Evolutionary conservation across 345 rosid genomes (phyloP).

Genomic region (Sonneratia caseolaris): DNA sequence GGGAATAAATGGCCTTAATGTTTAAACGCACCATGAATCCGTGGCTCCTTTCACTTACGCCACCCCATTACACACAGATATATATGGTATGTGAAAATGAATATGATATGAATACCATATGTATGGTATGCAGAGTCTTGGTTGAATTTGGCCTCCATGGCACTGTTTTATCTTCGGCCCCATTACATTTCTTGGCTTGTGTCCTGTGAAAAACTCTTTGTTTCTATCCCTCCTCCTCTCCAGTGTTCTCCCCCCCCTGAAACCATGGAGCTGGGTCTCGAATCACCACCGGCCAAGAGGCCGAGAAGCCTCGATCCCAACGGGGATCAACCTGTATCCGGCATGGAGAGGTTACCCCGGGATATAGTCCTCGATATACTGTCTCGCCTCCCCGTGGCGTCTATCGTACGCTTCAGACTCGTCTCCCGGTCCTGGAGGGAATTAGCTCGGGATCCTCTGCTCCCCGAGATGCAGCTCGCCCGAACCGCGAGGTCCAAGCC

Average conservation of each 20-base stretch:
- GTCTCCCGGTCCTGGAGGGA: slow-evolving; percentile 33
- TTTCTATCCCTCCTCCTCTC: background rate
- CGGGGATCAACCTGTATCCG: slow-evolving; percentile 3
- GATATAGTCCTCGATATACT: slow-evolving; percentile 22
- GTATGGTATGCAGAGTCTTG: background rate
- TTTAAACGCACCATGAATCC: background rate
- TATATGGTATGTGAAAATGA: background rate
- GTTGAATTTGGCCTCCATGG: too few relatives aligned
- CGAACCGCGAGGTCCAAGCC: slow-evolving; percentile 16
- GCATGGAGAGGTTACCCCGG: slow-evolving; percentile 20
- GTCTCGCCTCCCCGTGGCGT: slow-evolving; percentile 25
- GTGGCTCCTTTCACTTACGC: background rate
- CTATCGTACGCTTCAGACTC: slow-evolving; percentile 24
- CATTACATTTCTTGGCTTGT: background rate
- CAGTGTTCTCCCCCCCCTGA: too few relatives aligned
- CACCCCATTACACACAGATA: too few relatives aligned
- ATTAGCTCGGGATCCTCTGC: slow-evolving; percentile 17
- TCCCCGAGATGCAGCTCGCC: slow-evolving; percentile 10
- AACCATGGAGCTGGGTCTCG: slow-evolving; percentile 3
- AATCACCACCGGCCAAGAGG: slow-evolving; percentile 7
- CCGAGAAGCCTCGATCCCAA: background rate
- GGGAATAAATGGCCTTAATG: background rate
- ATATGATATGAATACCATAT: background rate
- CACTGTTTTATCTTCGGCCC: too few relatives aligned
- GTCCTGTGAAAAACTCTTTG: background rate